These are phyloP conservation scores for Trichoderma sp. DNA, from an alignment of 2,329 filamentous ascomycete species.

Conservation along the genomic window DNA sequence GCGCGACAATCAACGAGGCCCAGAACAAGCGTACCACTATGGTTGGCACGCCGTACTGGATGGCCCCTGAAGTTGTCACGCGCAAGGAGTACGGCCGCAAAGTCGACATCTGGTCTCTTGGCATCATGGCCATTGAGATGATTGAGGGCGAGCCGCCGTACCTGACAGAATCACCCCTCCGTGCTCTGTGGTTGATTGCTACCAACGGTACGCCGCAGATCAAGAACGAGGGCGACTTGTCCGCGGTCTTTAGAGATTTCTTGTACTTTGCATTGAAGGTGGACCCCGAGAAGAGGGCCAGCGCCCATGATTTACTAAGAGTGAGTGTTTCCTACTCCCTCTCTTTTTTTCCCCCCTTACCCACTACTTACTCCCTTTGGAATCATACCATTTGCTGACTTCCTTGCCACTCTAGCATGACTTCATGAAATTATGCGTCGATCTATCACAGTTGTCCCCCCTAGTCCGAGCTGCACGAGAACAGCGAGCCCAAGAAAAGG, in stretches of 20 bases:
- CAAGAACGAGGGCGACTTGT: constrained; percentile 84
- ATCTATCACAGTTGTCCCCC: constrained; percentile 74
- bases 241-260: constrained; percentile 83
- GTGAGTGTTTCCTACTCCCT: constrained; percentile 56
- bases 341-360: constrained; percentile 29
- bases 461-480: constrained; percentile 82
- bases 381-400: constrained; percentile 22
- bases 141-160: constrained; percentile 98
- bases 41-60: constrained; percentile 99
- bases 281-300: constrained; percentile 93
- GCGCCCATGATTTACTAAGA: constrained; percentile 86
- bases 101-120: constrained; percentile 97
- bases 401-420: constrained; percentile 57
- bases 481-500: constrained; percentile 81
- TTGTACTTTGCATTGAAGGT: constrained; percentile 91
- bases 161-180: constrained; percentile 87
- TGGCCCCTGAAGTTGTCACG: constrained; percentile 97
- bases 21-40: constrained; percentile 98
- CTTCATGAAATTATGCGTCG: constrained; percentile 74
- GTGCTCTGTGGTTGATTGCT: constrained; percentile 92
- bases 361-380: background rate
- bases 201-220: constrained; percentile 94
- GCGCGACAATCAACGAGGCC: constrained; percentile 94
- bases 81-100: constrained; percentile 97
- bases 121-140: constrained; percentile 99